A percentile compares a stretch with the other conserved stretches of the same genome.
These are phyloP conservation scores for Lactuca saligna DNA, from an alignment of 129 eudicot genomes.

Conservation along the genomic window DNA sequence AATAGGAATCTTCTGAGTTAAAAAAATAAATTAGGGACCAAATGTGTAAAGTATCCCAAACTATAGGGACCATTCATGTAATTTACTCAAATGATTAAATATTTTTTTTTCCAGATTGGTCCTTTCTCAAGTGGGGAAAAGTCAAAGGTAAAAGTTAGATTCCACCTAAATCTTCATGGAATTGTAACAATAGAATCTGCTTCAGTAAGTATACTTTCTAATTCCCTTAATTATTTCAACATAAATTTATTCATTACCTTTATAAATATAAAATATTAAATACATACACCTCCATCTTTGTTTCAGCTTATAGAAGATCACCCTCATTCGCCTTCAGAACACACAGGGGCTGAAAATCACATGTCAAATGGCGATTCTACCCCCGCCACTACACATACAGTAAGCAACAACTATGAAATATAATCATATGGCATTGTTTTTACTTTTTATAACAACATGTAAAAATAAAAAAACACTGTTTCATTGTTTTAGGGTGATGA, in stretches of 20 bases:
- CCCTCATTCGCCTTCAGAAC: slow-evolving; percentile 40
- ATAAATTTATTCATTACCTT: not conserved
- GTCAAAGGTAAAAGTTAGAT: slow-evolving; percentile 65
- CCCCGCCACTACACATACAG: slow-evolving; percentile 34
- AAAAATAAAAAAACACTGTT: not conserved
- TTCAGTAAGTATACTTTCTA: slow-evolving; percentile 52
- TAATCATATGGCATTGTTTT: not conserved
- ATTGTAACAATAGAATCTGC: slow-evolving; percentile 69
- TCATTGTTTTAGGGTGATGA: slow-evolving; percentile 42
- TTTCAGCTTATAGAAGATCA: slow-evolving; percentile 57
- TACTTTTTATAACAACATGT: not conserved
- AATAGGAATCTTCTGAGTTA: too few species aligned
- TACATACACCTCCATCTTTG: not conserved
- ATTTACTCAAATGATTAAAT: not conserved
- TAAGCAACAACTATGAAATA: slow-evolving; percentile 29
- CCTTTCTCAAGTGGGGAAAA: slow-evolving; percentile 55
- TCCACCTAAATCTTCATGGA: slow-evolving; percentile 73
- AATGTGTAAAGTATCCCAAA: too few species aligned
- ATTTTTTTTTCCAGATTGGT: slow-evolving; percentile 57
- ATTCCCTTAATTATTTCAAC: not conserved
- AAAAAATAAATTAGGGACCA: too few species aligned
- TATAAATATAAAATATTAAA: not conserved
- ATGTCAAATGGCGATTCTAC: slow-evolving; percentile 43
- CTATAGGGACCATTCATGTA: too few species aligned
- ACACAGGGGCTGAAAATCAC: slow-evolving; percentile 38